Evolutionary conservation across 129 eudicot genomes (phyloP), one percentile per base, ranked within the genome.

Genomic region (Flaveria linearis): DNA sequence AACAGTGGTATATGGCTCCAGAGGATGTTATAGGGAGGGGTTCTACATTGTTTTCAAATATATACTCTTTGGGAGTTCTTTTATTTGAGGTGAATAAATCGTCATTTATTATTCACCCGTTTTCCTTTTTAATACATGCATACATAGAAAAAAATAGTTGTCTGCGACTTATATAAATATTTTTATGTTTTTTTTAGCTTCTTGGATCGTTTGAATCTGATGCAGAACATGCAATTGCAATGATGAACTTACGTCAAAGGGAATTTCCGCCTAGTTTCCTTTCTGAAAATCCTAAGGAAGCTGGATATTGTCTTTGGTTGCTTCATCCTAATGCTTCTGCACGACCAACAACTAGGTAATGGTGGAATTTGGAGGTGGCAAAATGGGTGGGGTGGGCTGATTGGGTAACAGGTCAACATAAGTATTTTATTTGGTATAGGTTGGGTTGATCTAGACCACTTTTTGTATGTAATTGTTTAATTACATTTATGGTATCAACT

Each of bases 281-380:
- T 39, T 85, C 90, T 33, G 91, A 87, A 78, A 85, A 85, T 86
- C 91, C 93, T 13, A 87, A 81, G 78, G 98, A 90, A 81, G 97
- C 98, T 73, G 98, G 98, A n/a, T 85, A 85, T 69, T 90, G 97
- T 77, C 92, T 93, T 74, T 91, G 89, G 97, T 82, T 90, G 69
- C 96, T 90, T 81, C 98, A 93, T 80, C 98, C 98, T 11, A 93
- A 88, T 71, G 87, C 98, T 62, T 74, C 85, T 22, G 79, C 87
- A 67, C 97, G 98, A 22, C 97, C 98, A 14, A 78, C 97, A 42
- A 78, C 88, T 55, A 87, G 92, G 96, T 92, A 81, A 58, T 16
- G 17, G 12, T 67, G 20, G 25, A 51, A 51, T 71, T 28, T 68
- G 39, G 23, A 70, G 46, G 25, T 50, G 60, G 75, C 46, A 16